These are phyloP conservation scores for Lumnitzera littorea DNA, from an alignment of 345 rosid genomes.

Conservation along the genomic window DNA sequence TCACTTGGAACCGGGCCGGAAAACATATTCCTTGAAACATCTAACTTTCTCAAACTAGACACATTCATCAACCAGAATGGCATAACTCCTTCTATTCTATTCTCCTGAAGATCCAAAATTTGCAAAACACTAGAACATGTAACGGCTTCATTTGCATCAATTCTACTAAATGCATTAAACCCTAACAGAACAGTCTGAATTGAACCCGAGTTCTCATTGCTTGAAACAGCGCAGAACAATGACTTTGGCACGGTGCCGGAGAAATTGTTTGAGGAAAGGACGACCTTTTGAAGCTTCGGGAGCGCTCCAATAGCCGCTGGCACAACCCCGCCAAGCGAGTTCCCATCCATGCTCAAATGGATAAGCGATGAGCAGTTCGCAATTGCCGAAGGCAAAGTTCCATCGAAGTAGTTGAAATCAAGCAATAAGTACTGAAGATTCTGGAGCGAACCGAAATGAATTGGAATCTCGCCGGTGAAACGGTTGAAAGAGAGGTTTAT, in stretches of 20 bases:
- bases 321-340: slow-evolving; percentile 59
- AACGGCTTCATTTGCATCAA: slow-evolving; percentile 37
- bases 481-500: slow-evolving; percentile 74
- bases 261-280: slow-evolving; percentile 56
- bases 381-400: slow-evolving; percentile 74
- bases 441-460: slow-evolving; percentile 54
- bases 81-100: slow-evolving; percentile 45
- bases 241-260: slow-evolving; percentile 60
- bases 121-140: slow-evolving; percentile 44
- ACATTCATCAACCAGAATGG: slow-evolving; percentile 60
- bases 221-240: slow-evolving; percentile 52
- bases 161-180: slow-evolving; percentile 39
- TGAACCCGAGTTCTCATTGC: slow-evolving; percentile 25
- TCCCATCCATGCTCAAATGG: slow-evolving; percentile 67
- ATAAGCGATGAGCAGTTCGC: slow-evolving; percentile 74
- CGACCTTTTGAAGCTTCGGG: slow-evolving; percentile 55
- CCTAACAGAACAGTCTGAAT: slow-evolving; percentile 60
- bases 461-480: slow-evolving; percentile 68
- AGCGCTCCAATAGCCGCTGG: slow-evolving; percentile 71
- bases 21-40: slow-evolving; percentile 62
- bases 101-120: slow-evolving; percentile 58
- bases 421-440: slow-evolving; percentile 68
- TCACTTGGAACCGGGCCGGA: slow-evolving; percentile 57
- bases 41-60: slow-evolving; percentile 36
- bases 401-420: slow-evolving; percentile 54